Base-by-base conservation (phyloP, 148 eudicot genomes). In the Vaccinium corymbosum region DNA sequence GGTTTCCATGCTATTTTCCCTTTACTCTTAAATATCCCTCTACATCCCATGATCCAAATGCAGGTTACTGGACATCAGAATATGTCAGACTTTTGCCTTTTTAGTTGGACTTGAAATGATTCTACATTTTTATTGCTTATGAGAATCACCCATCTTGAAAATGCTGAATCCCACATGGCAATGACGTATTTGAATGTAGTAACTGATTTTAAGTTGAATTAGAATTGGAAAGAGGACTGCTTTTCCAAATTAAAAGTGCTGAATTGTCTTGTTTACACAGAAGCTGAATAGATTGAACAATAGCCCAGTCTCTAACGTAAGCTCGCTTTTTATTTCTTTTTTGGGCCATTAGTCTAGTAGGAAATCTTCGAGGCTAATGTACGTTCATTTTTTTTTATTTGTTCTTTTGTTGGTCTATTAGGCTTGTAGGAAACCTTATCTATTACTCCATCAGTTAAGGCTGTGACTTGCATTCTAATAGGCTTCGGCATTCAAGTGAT, bases 171-270 rank as follows among this genome's bases (percentile, higher is more conserved):
- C 66, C n/a, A 73, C 27, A 27, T 6, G 75, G 29, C 76, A 29
- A 27, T 64, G 55, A 2, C 76, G 51, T 66, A 48, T 48, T 84
- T 81, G 83, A 82, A 16, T 56, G n/a, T 82, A 19, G 50, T 50
- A 19, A 55, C 20, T 38, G 50, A 35, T 38, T 17, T 9, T 32
- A 32, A 35, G 10, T 32, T 72, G 76, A 49, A 76, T 76, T 19
- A 17, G 25, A 75, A 76, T 48, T 48, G n/a, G 55, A 76, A 76
- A 48, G 79, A 48, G 15, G 20, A 20, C 55, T 19, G 27, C 38
- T 17, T 76, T 38, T 76, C 55, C 55, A 25, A 10, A 15, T 20
- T 48, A n/a, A 20, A 20, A 20, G 12, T 48, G 52, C 48, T 48
- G 9, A 20, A 27, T 46, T 49, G 51, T 76, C 35, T 16, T 12